phyloP scores from a whole-genome alignment of 805 yeast genomes.

The Scheffersomyces amazonensis region DNA sequence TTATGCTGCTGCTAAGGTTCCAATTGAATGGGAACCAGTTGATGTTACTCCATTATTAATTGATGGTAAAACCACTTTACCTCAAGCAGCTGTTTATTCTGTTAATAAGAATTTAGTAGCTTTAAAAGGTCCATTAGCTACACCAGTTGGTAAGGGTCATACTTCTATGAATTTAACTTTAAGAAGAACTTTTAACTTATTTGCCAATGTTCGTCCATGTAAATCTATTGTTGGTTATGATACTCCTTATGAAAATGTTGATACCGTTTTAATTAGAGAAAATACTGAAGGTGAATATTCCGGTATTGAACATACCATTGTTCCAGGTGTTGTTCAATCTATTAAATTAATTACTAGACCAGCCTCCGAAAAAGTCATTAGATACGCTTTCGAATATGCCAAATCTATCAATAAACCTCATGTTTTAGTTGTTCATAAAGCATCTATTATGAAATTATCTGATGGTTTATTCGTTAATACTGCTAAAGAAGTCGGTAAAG shows the following conservation, averaged over 20 bases:
- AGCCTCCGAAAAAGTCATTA: constrained; percentile 94
- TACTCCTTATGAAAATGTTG: constrained; percentile 86
- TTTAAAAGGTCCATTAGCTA: constrained; percentile 96
- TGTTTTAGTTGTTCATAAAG: constrained; percentile 95
- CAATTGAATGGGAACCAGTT: constrained; percentile 95
- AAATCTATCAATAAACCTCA: constrained; percentile 81
- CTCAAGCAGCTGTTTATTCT: constrained; percentile 86
- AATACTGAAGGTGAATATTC: constrained; percentile 99
- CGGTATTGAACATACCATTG: constrained; percentile 97
- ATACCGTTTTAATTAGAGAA: constrained; percentile 95
- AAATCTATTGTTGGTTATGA: constrained; percentile 89
- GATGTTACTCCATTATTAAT: constrained; percentile 92
- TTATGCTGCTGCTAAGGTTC: constrained; percentile 91
- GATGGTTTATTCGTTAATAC: constrained; percentile 95
- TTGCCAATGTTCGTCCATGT: constrained; percentile 97
- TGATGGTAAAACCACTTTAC: constrained; percentile 91
- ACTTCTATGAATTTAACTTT: constrained; percentile 94
- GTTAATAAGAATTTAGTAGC: constrained; percentile 94
- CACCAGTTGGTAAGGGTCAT: constrained; percentile 99
- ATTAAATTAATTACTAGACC: constrained; percentile 95
- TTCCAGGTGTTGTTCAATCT: constrained; percentile 98
- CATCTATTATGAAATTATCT: constrained; percentile 95
- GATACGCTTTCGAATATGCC: constrained; percentile 97
- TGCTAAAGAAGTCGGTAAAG: constrained; percentile 85
- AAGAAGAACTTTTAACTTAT: constrained; percentile 93